These are phyloP conservation scores for Didymellaceae sp. DNA, from an alignment of 2,329 filamentous ascomycete genomes.

Conservation along the genomic window DNA sequence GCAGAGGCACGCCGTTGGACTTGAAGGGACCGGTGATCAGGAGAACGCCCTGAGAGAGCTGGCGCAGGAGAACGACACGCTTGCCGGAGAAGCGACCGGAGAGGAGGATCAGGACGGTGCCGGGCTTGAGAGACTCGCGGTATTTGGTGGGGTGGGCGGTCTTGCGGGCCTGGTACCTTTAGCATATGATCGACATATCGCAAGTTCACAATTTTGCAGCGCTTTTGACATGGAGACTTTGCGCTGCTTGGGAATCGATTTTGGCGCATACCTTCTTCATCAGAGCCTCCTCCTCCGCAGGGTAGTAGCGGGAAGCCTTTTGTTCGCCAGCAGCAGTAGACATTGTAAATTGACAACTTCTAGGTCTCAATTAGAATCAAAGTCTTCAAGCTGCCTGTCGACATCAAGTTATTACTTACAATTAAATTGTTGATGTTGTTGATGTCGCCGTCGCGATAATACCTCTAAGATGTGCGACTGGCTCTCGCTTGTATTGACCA, in stretches of 20 bases:
- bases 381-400: background rate
- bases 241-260: background rate
- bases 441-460: slow-evolving; percentile 30
- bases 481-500: slow-evolving; percentile 16
- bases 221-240: background rate
- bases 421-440: slow-evolving; percentile 15
- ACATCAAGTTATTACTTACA: background rate
- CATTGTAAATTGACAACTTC: slow-evolving; percentile 25
- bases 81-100: slow-evolving; percentile 99
- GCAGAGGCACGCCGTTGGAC: slow-evolving; percentile 97
- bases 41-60: slow-evolving; percentile 93
- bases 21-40: slow-evolving; percentile 99
- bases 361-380: slow-evolving; percentile 11
- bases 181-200: slow-evolving; percentile 10
- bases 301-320: slow-evolving; percentile 98
- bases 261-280: slow-evolving; percentile 85
- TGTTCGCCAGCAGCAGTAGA: slow-evolving; percentile 49
- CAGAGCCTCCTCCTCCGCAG: slow-evolving; percentile 86
- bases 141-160: slow-evolving; percentile 85
- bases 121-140: slow-evolving; percentile 87
- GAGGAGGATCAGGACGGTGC: slow-evolving; percentile 96
- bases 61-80: slow-evolving; percentile 97
- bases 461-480: slow-evolving; percentile 24
- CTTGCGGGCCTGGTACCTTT: slow-evolving; percentile 80
- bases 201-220: background rate